Evolutionary conservation across 805 yeast species (phyloP).

Genomic region (Candida xiaguanensis): DNA sequence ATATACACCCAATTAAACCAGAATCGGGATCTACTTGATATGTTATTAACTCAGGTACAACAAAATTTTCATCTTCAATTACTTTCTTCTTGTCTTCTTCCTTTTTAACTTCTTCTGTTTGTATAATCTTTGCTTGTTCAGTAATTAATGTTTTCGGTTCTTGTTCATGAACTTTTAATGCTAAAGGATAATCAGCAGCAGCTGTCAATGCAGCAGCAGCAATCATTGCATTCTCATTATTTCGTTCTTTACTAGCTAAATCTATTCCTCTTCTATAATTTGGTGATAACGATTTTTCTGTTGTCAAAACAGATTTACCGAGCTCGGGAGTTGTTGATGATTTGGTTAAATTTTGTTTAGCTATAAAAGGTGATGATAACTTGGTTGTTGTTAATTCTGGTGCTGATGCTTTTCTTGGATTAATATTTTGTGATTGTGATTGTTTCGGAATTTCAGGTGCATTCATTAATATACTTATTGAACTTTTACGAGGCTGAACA

Average conservation of each 20-base stretch:
- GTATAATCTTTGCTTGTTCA: constrained; percentile 1
- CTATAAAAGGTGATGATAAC: not conserved
- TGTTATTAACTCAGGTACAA: constrained; percentile 33
- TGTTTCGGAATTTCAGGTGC: constrained; percentile 3
- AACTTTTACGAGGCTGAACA: constrained; percentile 4
- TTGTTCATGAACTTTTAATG: constrained; percentile 26
- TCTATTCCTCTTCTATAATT: constrained; percentile 27
- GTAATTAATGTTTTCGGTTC: not conserved
- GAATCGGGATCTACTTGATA: constrained; percentile 77
- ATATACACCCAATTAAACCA: constrained; percentile 85
- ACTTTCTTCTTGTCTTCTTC: constrained; percentile 9
- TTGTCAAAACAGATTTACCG: not conserved
- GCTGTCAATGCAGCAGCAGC: constrained; percentile 85
- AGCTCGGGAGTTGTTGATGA: constrained; percentile 20
- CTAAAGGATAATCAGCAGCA: constrained; percentile 75
- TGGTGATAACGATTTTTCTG: constrained; percentile 1
- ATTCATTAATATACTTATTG: constrained; percentile 10
- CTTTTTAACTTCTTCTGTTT: constrained; percentile 8
- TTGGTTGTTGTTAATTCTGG: not conserved
- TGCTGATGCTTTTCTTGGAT: not conserved
- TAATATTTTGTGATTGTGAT: not conserved
- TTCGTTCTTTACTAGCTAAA: constrained; percentile 30
- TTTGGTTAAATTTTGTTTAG: constrained; percentile 7
- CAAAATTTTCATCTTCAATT: constrained; percentile 5
- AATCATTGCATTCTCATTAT: constrained; percentile 52